Evolutionary conservation across 345 rosid species (phyloP).

Genomic region (Brassica nigra): DNA sequence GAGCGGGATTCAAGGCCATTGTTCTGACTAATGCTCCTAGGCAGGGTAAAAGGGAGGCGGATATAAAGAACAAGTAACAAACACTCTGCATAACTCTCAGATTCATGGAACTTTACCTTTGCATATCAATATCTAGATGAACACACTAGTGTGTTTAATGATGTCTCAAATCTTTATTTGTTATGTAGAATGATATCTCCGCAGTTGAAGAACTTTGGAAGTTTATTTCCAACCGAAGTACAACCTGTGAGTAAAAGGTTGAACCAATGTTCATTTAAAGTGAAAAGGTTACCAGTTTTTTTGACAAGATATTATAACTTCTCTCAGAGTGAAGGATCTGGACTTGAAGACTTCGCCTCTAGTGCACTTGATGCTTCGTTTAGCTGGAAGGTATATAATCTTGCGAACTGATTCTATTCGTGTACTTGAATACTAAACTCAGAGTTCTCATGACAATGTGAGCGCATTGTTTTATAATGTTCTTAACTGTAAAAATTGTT

Average conservation of each 20-base stretch:
- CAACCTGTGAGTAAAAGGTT: not conserved
- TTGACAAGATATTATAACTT: not conserved
- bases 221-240: not conserved
- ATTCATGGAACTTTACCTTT: too few species aligned
- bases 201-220: not conserved
- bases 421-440: too few species aligned
- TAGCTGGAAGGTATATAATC: not conserved
- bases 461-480: not conserved
- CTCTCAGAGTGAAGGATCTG: not conserved
- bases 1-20: constrained; percentile 75
- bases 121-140: too few species aligned
- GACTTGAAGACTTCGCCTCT: not conserved
- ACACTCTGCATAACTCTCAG: not conserved
- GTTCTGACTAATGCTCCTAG: constrained; percentile 82
- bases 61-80: constrained; percentile 76
- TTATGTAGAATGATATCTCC: not conserved
- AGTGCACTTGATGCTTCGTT: not conserved
- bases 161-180: too few species aligned
- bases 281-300: not conserved
- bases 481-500: too few species aligned
- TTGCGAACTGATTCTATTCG: not conserved
- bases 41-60: constrained; percentile 87
- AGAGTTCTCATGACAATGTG: not conserved
- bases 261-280: not conserved
- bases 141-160: too few species aligned